Evolutionary conservation across 106 monocot genomes (phyloP).

Genomic region (Dendrobium huoshanense): DNA sequence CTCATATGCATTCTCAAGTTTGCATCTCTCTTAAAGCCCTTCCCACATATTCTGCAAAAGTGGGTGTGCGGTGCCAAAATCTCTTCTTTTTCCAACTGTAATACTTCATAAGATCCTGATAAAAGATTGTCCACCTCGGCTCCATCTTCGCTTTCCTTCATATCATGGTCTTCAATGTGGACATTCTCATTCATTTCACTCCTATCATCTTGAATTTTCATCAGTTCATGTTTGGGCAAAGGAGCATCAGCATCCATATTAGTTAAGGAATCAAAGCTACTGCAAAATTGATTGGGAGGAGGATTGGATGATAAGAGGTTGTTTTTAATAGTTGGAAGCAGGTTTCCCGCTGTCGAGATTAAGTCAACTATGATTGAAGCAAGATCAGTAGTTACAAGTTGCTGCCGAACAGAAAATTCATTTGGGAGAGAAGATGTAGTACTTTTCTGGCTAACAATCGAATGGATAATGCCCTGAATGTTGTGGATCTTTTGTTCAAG

Average conservation of each 20-base stretch:
- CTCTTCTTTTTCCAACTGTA: constrained; percentile 86
- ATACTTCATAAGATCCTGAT: constrained; percentile 60
- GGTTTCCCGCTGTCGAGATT: constrained; percentile 61
- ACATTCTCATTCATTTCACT: constrained; percentile 14
- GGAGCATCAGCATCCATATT: not conserved
- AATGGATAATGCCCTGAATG: constrained; percentile 55
- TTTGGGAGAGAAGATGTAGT: constrained; percentile 16
- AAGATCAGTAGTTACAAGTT: constrained; percentile 39
- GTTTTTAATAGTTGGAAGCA: constrained; percentile 71
- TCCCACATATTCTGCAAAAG: constrained; percentile 81
- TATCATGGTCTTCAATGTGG: constrained; percentile 47
- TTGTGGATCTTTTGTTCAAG: constrained; percentile 92
- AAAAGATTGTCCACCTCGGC: constrained; percentile 50
- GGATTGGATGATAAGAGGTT: constrained; percentile 30
- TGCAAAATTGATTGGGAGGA: constrained; percentile 9
- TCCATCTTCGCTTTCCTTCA: constrained; percentile 54
- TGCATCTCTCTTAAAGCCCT: constrained; percentile 90
- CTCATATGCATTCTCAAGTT: constrained; percentile 98
- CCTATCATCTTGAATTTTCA: constrained; percentile 18
- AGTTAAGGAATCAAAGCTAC: not conserved
- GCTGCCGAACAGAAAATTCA: constrained; percentile 60
- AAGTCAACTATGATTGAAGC: constrained; percentile 77
- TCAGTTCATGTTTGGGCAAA: constrained; percentile 12
- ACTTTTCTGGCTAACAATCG: constrained; percentile 32
- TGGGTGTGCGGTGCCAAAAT: constrained; percentile 92